A percentile compares a stretch with the other conserved stretches of the same genome.
Conservation (phyloP, 73 alveolate species). For the Paramecium caudatum region DNA sequence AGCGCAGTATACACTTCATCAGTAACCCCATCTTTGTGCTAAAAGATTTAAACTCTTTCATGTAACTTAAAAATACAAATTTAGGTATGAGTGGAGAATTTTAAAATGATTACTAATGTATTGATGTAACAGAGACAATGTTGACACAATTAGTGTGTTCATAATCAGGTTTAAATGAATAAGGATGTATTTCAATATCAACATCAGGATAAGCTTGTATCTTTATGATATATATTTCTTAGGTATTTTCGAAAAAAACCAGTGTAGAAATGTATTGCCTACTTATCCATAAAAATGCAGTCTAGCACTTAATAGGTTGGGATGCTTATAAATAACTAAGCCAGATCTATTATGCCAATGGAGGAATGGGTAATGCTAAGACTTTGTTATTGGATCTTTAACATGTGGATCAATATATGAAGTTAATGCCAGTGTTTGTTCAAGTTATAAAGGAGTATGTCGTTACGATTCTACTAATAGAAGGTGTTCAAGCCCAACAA, state of each 20-base stretch:
- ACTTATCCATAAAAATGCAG: not conserved
- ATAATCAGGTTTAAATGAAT: not conserved
- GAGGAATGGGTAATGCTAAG: not conserved
- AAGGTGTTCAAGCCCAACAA: not conserved
- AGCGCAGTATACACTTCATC: not conserved
- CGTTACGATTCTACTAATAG: not conserved
- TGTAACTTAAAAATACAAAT: not conserved
- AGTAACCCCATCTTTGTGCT: conserved; percentile 23
- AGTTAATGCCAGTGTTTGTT: not conserved
- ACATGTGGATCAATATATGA: not conserved
- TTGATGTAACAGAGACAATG: not conserved
- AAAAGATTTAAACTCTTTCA: not conserved
- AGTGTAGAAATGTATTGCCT: not conserved
- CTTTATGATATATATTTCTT: not conserved
- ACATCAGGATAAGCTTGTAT: conserved; percentile 5
- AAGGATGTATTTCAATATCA: not conserved
- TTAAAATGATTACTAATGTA: conserved; percentile 5
- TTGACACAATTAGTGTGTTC: not conserved
- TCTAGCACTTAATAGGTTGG: not conserved
- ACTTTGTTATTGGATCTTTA: not conserved
- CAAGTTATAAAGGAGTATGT: not conserved
- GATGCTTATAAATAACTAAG: not conserved
- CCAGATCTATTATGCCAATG: conserved; percentile 22
- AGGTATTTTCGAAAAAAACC: conserved; percentile 38
- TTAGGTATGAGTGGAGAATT: conserved; percentile 22